These are phyloP conservation scores for Grosmannia serpens DNA, from an alignment of 2,329 filamentous ascomycete genomes.

Conservation along the genomic window DNA sequence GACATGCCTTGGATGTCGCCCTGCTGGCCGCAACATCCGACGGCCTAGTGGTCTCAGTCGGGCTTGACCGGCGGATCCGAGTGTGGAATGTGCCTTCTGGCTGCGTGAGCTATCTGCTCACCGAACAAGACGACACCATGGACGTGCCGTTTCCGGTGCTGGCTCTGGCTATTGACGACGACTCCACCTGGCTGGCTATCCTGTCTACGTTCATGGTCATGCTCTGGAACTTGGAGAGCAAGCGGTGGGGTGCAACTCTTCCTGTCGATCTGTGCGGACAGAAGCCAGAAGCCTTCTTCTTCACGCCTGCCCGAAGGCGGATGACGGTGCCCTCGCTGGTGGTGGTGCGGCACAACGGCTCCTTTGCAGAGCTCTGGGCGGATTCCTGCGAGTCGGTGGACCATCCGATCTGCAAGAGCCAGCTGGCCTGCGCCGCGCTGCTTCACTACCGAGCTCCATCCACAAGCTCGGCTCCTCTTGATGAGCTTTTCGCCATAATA, in stretches of 20 bases:
- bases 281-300: conserved; percentile 52
- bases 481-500: conserved; percentile 25
- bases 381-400: conserved; percentile 30
- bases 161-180: conserved; percentile 52
- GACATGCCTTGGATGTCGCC: conserved; percentile 59
- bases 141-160: conserved; percentile 43
- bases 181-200: conserved; percentile 54
- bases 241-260: conserved; percentile 43
- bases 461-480: neutral
- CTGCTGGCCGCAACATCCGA: conserved; percentile 50
- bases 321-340: conserved; percentile 36
- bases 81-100: conserved; percentile 49
- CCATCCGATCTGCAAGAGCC: conserved; percentile 38
- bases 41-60: conserved; percentile 57
- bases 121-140: conserved; percentile 20
- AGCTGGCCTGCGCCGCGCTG: conserved; percentile 37
- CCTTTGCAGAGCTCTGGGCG: conserved; percentile 45
- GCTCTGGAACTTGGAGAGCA: conserved; percentile 51
- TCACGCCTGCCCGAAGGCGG: conserved; percentile 31
- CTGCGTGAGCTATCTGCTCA: conserved; percentile 31
- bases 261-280: conserved; percentile 45
- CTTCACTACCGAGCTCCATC: conserved; percentile 15
- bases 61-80: conserved; percentile 56
- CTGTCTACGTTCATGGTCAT: conserved; percentile 46
- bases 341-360: conserved; percentile 53